phyloP scores from a whole-genome alignment of 345 rosid genomes.

The Brassica incana region DNA sequence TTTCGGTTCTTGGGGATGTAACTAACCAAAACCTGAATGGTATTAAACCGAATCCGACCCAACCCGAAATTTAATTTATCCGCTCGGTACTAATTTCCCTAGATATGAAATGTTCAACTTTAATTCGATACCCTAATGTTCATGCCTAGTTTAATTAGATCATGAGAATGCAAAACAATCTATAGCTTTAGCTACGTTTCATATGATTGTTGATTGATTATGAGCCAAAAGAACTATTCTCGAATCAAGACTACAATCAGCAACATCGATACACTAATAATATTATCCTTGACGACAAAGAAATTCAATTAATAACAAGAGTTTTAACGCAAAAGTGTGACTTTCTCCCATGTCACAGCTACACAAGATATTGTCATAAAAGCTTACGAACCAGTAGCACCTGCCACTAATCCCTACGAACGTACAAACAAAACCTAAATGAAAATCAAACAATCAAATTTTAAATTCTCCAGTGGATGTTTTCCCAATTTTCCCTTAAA shows the following conservation, averaged over 20 bases:
- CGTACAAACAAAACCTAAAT: constrained; percentile 26
- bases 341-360: not conserved
- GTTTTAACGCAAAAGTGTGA: not conserved
- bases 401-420: constrained; percentile 22
- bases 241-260: not conserved
- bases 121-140: not conserved
- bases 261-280: not conserved
- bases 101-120: not conserved
- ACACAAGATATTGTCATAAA: not conserved
- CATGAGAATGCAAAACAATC: not conserved
- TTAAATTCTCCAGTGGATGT: constrained; percentile 26
- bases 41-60: not conserved
- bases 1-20: not conserved
- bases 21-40: not conserved
- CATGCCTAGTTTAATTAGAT: not conserved
- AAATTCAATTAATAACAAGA: constrained; percentile 2
- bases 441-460: constrained; percentile 20
- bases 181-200: not conserved
- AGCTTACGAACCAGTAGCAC: constrained; percentile 19
- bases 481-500: constrained; percentile 4
- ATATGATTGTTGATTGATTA: not conserved
- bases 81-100: not conserved
- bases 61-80: not conserved
- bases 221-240: not conserved
- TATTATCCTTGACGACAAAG: not conserved